A percentile compares a stretch with the other conserved stretches of the same genome.
These are phyloP conservation scores for Chalciporus sphaerocephalus DNA, from an alignment of 768 basidiomycete genomes.

Conservation along the genomic window DNA sequence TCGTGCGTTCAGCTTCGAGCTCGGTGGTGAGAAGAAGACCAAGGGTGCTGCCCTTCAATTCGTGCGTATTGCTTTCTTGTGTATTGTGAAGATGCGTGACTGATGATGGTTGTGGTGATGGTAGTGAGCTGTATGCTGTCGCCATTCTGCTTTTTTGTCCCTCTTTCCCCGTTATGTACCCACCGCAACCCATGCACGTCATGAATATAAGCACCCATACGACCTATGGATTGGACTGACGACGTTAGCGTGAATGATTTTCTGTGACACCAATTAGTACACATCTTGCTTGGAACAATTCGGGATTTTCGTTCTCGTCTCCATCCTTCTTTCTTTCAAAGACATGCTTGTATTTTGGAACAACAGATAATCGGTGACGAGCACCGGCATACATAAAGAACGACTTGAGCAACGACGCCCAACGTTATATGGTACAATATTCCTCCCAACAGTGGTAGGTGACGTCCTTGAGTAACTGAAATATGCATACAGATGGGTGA, in stretches of 20 bases:
- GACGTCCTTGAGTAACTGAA: constrained; percentile 17
- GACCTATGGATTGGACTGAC: background rate
- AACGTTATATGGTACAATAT: constrained; percentile 13
- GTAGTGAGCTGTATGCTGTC: constrained; percentile 21
- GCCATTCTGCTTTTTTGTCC: constrained; percentile 13
- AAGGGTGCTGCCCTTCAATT: constrained; percentile 94
- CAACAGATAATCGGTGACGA: background rate
- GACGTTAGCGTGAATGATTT: too few species aligned
- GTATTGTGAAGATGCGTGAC: constrained; percentile 3
- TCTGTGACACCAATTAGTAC: background rate
- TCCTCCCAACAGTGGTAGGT: constrained; percentile 9
- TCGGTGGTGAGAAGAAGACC: constrained; percentile 99
- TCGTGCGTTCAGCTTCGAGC: constrained; percentile 75
- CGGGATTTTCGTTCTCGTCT: background rate
- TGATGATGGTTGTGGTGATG: background rate
- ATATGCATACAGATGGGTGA: constrained; percentile 31
- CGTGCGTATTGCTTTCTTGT: constrained; percentile 48
- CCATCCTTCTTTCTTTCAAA: background rate
- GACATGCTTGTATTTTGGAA: background rate
- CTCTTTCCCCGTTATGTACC: constrained; percentile 23
- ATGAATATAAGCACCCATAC: constrained; percentile 18
- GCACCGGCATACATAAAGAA: background rate
- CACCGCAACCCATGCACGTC: constrained; percentile 22
- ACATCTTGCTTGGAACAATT: background rate
- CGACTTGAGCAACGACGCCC: background rate